Conservation (phyloP, 768 basidiomycete species). For the Gymnopilus junonius region DNA sequence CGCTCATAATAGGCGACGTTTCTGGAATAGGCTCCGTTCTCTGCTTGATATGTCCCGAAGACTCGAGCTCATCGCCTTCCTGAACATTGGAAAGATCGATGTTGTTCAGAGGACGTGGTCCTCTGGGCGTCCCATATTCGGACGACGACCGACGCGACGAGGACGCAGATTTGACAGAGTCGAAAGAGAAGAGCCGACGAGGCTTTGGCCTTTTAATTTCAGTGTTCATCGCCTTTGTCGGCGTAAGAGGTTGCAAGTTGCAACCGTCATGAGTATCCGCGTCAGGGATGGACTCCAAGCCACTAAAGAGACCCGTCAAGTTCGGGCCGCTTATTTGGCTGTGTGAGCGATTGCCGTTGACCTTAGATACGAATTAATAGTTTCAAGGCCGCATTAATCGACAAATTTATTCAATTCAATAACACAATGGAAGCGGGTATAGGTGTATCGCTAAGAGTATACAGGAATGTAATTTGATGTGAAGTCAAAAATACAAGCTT, state of each 20-base stretch:
- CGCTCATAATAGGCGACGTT: not conserved
- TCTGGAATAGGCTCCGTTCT: constrained; percentile 8
- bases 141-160: constrained; percentile 23
- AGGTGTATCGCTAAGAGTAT: not conserved
- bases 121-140: constrained; percentile 13
- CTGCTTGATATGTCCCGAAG: not conserved
- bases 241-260: not conserved
- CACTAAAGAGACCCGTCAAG: not conserved
- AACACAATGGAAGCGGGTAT: not conserved
- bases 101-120: constrained; percentile 17
- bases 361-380: too few relatives aligned
- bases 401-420: not conserved
- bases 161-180: constrained; percentile 22
- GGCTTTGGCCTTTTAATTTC: constrained; percentile 20
- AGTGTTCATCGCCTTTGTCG: not conserved
- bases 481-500: not conserved
- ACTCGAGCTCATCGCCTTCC: constrained; percentile 16
- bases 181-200: constrained; percentile 28
- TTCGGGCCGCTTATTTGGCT: not conserved
- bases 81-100: constrained; percentile 25
- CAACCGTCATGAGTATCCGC: not conserved
- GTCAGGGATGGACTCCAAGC: not conserved
- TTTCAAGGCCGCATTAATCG: too few relatives aligned
- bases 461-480: not conserved
- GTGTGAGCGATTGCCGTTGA: not conserved